A percentile compares a stretch with the other conserved stretches of the same genome.
These are phyloP conservation scores for Eutrema japonicum DNA, from an alignment of 345 rosid genomes.

Conservation along the genomic window DNA sequence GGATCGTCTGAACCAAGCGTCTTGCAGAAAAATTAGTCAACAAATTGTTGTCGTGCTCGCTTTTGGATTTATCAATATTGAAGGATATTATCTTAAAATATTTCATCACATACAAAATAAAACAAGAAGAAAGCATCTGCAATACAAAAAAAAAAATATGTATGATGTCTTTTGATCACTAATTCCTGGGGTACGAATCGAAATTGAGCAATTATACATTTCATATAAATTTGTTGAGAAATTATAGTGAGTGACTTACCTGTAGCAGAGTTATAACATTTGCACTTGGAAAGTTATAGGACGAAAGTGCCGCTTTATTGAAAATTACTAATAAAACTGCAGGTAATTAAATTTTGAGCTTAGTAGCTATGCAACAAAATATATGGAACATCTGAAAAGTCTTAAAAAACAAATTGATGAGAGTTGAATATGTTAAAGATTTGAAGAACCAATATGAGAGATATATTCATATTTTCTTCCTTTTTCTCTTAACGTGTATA, in stretches of 20 bases:
- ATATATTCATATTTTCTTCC: neutral
- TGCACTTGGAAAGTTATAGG: conserved; percentile 61
- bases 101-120: too few species aligned
- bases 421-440: neutral
- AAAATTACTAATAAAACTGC: conserved; percentile 77
- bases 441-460: neutral
- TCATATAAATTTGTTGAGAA: neutral
- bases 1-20: too few species aligned
- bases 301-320: conserved; percentile 79
- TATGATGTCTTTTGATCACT: too few species aligned
- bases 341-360: conserved; percentile 41
- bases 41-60: too few species aligned
- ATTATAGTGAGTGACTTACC: conserved; percentile 43
- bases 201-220: neutral
- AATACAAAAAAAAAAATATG: too few species aligned
- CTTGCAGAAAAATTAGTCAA: too few species aligned
- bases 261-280: conserved; percentile 73
- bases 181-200: too few species aligned
- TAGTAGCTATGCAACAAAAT: neutral
- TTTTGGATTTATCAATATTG: too few species aligned
- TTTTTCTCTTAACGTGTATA: too few species aligned
- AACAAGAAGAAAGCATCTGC: too few species aligned
- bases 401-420: neutral
- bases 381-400: neutral
- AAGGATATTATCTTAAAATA: too few species aligned